These are phyloP conservation scores for Dictyostelium brefeldianum DNA, from an alignment of 78 protist species.

Conservation along the genomic window DNA sequence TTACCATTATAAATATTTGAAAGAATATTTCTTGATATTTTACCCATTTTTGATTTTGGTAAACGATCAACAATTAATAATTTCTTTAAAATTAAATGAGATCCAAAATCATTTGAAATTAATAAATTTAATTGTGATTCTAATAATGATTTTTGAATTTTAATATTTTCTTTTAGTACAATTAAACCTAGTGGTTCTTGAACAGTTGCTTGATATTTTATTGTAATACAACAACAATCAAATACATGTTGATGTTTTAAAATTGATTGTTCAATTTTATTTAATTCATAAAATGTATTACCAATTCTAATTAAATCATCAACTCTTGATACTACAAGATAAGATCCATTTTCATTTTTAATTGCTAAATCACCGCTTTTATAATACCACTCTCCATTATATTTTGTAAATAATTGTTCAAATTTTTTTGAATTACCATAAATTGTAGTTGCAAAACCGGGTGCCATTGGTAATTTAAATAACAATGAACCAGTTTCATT, in stretches of 20 bases:
- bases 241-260: constrained; percentile 73
- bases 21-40: not conserved
- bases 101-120: not conserved
- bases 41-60: not conserved
- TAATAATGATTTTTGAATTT: not conserved
- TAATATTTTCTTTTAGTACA: not conserved
- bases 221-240: not conserved
- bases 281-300: constrained; percentile 86
- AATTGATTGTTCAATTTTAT: constrained; percentile 87
- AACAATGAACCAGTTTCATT: constrained; percentile 50
- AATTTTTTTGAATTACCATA: constrained; percentile 69
- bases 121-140: not conserved
- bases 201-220: not conserved
- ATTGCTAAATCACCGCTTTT: constrained; percentile 88
- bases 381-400: constrained; percentile 76
- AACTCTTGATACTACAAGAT: constrained; percentile 79
- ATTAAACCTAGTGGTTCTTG: not conserved
- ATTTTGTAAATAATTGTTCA: constrained; percentile 26
- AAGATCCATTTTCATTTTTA: constrained; percentile 52
- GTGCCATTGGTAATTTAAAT: constrained; percentile 87
- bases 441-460: constrained; percentile 72
- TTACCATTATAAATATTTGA: not conserved
- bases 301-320: constrained; percentile 92
- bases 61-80: not conserved
- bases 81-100: not conserved